A percentile compares a stretch with the other conserved stretches of the same genome.
phyloP scores from a whole-genome alignment of 106 monocot species.

The Vanilla planifolia region DNA sequence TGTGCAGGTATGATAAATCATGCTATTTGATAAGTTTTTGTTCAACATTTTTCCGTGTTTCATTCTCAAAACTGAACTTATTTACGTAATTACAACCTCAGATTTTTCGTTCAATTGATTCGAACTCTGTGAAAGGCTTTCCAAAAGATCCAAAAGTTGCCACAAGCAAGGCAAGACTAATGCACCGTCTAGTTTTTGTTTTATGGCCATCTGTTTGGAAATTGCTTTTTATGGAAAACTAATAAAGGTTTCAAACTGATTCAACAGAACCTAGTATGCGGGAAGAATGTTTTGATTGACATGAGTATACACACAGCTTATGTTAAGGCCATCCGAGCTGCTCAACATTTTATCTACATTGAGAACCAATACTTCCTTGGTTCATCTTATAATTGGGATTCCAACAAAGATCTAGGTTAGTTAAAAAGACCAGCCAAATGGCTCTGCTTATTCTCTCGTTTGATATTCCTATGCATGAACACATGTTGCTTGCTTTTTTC shows the following conservation, averaged over 20 bases:
- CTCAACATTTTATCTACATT: constrained; percentile 93
- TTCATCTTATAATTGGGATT: constrained; percentile 85
- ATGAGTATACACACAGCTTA: constrained; percentile 98
- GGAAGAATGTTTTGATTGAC: constrained; percentile 91
- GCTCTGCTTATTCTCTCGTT: no score
- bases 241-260: neutral
- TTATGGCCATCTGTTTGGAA: neutral
- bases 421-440: no score
- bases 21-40: constrained; percentile 8
- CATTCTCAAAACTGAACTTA: neutral
- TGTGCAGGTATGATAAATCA: constrained; percentile 51
- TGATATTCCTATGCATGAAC: no score
- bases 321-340: constrained; percentile 89
- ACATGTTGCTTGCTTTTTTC: no score
- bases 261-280: constrained; percentile 84
- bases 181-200: neutral
- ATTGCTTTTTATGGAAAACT: constrained; percentile 1
- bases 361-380: constrained; percentile 96
- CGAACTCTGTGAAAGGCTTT: constrained; percentile 92
- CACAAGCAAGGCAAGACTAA: constrained; percentile 46
- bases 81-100: constrained; percentile 14
- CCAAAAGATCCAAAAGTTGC: constrained; percentile 85
- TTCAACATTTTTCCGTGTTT: neutral
- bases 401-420: constrained; percentile 80
- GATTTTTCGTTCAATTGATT: constrained; percentile 95